A percentile compares a stretch with the other conserved stretches of the same genome.
phyloP scores from a whole-genome alignment of 169 alveolate species.

The Blepharisma undulans region DNA sequence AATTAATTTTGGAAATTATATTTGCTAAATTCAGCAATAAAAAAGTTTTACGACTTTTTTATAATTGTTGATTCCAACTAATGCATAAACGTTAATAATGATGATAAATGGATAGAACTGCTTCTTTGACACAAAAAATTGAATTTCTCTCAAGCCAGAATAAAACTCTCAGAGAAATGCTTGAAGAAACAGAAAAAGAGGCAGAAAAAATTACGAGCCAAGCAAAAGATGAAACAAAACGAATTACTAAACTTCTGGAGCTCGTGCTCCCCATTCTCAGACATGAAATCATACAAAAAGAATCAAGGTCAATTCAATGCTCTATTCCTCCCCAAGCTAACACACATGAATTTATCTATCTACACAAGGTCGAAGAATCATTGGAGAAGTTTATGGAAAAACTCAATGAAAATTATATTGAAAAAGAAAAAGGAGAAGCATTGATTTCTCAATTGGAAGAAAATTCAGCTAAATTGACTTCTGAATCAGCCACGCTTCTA shows the following conservation, averaged over 20 bases:
- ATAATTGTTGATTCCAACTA: no score
- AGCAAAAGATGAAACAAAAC: not conserved
- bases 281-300: not conserved
- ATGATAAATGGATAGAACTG: not conserved
- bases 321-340: not conserved
- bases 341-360: not conserved
- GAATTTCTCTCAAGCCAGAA: not conserved
- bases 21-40: no score
- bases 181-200: not conserved
- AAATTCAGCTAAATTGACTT: not conserved
- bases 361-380: not conserved
- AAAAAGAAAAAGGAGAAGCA: not conserved
- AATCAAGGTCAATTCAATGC: not conserved
- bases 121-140: not conserved
- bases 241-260: not conserved
- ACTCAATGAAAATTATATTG: not conserved
- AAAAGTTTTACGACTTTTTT: no score
- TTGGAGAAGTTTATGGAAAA: not conserved
- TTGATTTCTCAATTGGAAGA: not conserved
- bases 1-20: no score
- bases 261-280: not conserved
- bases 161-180: not conserved
- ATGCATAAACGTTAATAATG: not conserved
- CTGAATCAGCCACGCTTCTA: not conserved
- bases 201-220: not conserved